Base-by-base conservation (phyloP, 2,329 filamentous ascomycete genomes). In the Orbilia oligospora region DNA sequence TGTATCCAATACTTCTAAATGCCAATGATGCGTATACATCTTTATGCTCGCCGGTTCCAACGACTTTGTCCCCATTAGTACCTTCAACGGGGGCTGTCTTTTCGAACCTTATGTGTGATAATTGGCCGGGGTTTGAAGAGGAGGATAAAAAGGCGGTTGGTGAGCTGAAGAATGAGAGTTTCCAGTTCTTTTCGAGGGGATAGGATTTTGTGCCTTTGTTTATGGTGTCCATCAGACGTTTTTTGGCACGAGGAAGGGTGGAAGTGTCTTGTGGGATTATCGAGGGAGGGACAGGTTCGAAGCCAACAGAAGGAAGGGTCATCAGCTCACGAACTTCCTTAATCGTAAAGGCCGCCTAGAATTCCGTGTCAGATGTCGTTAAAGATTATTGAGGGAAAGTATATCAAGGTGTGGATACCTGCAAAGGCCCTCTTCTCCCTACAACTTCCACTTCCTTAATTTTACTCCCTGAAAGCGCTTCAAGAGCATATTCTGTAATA, bases 1-100 rank as follows among this genome's bases (percentile, higher is more conserved):
- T 93, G 86, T 99, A 99, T 5, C 96, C 96, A 51, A 99, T 94
- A n/a, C 93, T 97, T 18, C 94, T 90, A 85, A 99, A 97, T 16
- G 93, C 94, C 3, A 95, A 83, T 5, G 90, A 88, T 0, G 93
- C 90, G 0, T 89, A 87, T 4, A 97, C 81, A 3, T 87, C 83
- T 1, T 88, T 75, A 1, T 85, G 85, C 76, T 89, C 85, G 0
- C 86, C 88, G 0, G 88, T 90, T 12, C 85, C 83, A 2, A 85
- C 83, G 14, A 87, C 86, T 66, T 86, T 85, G 83, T 84, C 8
- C 88, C 85, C 41, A 83, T 83, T 30, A 87, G 83, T 87, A 88
- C 85, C 87, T 89, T 75, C 83, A 84, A 83, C 71, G 84, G 94
- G 84, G 69, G 85, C 82, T 18, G 88, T 91, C 44, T 87, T 86